phyloP scores from a whole-genome alignment of 306 rosid genomes.

The Cucumis melo region DNA sequence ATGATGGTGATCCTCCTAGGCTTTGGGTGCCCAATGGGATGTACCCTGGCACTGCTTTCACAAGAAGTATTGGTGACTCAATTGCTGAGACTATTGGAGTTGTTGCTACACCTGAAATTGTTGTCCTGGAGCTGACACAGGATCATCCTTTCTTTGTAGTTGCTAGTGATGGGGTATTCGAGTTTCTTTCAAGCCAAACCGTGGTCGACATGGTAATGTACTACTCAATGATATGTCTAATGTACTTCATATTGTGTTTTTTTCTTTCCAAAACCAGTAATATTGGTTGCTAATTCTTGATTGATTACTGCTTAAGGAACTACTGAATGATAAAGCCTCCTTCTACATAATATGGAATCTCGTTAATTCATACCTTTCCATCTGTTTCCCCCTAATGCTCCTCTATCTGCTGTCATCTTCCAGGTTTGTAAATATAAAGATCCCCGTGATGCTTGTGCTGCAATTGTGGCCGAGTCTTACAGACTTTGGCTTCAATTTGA shows the following conservation, averaged over 20 bases:
- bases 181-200: conserved; percentile 88
- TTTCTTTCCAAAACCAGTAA: not conserved
- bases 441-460: conserved; percentile 99
- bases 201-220: conserved; percentile 89
- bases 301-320: not conserved
- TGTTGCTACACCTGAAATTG: conserved; percentile 90
- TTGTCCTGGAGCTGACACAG: conserved; percentile 68
- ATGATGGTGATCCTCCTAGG: conserved; percentile 96
- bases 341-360: not conserved
- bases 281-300: not conserved
- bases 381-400: not conserved
- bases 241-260: conserved; percentile 3
- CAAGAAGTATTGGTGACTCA: conserved; percentile 90
- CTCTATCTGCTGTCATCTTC: conserved; percentile 13
- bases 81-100: conserved; percentile 91
- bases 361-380: not conserved
- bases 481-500: conserved; percentile 95
- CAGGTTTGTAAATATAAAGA: conserved; percentile 85
- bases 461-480: conserved; percentile 94
- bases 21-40: conserved; percentile 95
- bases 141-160: conserved; percentile 83
- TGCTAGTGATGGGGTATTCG: conserved; percentile 97
- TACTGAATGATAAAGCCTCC: not conserved
- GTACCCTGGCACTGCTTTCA: conserved; percentile 98
- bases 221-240: conserved; percentile 6